Evolutionary conservation across 2,329 filamentous ascomycete species (phyloP), one percentile per base, ranked within the genome.

Genomic region (Cyphellophora attinorum): DNA sequence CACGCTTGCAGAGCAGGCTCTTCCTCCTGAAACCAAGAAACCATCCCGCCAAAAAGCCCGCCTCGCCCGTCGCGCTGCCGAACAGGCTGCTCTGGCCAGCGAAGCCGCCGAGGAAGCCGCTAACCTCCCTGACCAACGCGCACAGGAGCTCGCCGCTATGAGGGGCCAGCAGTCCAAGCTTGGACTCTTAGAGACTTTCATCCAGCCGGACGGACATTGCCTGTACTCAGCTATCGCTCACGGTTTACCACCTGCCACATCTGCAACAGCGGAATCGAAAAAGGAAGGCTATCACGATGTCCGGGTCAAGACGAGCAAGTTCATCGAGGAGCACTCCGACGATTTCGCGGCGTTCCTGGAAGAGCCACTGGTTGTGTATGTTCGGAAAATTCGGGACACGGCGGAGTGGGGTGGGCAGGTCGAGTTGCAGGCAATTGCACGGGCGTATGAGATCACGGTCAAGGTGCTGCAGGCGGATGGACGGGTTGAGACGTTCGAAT

Each of bases 381-480:
- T 84, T 30, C 61, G 62, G 30, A 85, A 82, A 61, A 84, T 98
- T 40, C 65, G 79, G 43, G 77, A 91, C 39, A 95, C 88, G 31
- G 88, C 85, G 0, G 89, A 94, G 60, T 98, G 91, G 91, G 91
- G 91, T 32, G 91, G 91, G 0, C 85, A 96, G 65, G 60, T 95
- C 44, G 91, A 98, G 66, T 61, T 98, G 37, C 68, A 79, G 57
- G 91, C 91, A 15, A 68, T 98, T 54, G 83, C 89, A 33, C 79
- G 76, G 54, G 76, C 74, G 35, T 96, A 93, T 51, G 74, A 74
- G 3, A 76, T 91, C 8, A 74, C 81, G 52, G 89, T 96, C 42
- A 76, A 79, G 52, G 81, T 98, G 10, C 64, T 98, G 42, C 88
- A 95, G 47, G 72, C 72, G 51, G 81, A 89, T 54, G 85, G 86